phyloP scores from a whole-genome alignment of 2,329 filamentous ascomycete species.

The Botryotinia globosa region DNA sequence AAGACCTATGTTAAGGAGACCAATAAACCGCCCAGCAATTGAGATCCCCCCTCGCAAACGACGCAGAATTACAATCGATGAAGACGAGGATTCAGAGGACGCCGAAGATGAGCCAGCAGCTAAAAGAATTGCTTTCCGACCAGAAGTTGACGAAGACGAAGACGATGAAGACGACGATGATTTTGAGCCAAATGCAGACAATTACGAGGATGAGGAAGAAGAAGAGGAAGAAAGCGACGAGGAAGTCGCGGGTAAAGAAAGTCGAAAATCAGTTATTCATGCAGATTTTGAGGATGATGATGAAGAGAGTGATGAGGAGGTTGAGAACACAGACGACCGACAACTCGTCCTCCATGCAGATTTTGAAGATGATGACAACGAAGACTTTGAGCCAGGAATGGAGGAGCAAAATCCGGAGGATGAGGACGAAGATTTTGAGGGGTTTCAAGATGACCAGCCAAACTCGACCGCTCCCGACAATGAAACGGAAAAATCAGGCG shows the following conservation, averaged over 20 bases:
- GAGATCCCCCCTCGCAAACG: conserved; percentile 73
- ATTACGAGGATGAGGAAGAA: conserved; percentile 27
- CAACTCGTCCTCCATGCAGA: conserved; percentile 28
- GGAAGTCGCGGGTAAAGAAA: conserved; percentile 34
- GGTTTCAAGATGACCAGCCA: conserved; percentile 2
- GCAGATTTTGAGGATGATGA: conserved; percentile 42
- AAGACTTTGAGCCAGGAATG: conserved; percentile 35
- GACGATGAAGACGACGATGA: conserved; percentile 26
- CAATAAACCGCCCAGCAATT: conserved; percentile 62
- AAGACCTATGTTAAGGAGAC: conserved; percentile 61
- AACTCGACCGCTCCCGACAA: not conserved
- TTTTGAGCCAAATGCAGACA: conserved; percentile 33
- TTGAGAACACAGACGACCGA: conserved; percentile 31
- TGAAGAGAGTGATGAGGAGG: conserved; percentile 34
- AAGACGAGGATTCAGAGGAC: conserved; percentile 41
- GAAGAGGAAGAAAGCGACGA: conserved; percentile 33
- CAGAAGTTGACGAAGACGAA: conserved; percentile 19
- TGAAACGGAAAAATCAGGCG: not conserved
- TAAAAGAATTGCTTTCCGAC: conserved; percentile 28
- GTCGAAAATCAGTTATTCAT: conserved; percentile 28
- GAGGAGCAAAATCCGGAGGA: conserved; percentile 22
- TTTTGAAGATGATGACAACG: conserved; percentile 24
- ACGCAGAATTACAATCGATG: conserved; percentile 49
- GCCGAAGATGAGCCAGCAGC: conserved; percentile 28
- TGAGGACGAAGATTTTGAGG: conserved; percentile 13